Conservation (phyloP, 805 yeast genomes). For the Komagataella pseudopastoris region DNA sequence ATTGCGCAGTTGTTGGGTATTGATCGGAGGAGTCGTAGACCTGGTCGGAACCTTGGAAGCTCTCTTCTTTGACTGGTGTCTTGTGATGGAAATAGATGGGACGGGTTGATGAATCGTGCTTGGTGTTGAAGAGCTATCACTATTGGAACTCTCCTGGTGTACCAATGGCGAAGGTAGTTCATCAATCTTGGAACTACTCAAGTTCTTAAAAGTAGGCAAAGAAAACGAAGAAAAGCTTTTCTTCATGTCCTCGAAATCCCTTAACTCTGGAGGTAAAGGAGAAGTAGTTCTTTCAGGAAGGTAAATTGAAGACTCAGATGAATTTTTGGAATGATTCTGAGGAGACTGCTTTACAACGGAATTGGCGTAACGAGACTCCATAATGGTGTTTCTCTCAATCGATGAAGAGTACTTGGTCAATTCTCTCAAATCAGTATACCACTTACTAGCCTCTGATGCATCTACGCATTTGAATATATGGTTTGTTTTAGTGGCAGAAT, state of each 20-base stretch:
- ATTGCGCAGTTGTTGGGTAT: constrained; percentile 1
- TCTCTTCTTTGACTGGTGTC: not conserved
- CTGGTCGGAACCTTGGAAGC: not conserved
- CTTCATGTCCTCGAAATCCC: not conserved
- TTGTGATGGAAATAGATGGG: not conserved
- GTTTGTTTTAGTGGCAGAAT: constrained; percentile 12
- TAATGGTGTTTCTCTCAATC: constrained; percentile 34
- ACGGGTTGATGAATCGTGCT: not conserved
- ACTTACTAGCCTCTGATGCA: constrained; percentile 28
- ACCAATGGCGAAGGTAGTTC: not conserved
- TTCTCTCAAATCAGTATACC: constrained; percentile 44
- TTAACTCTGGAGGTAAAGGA: not conserved
- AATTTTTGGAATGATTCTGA: not conserved
- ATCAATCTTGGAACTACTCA: constrained; percentile 2
- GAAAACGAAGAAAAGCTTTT: constrained; percentile 1
- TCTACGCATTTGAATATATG: constrained; percentile 29
- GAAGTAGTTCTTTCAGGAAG: constrained; percentile 19
- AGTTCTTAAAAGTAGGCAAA: not conserved
- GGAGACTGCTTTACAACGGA: not conserved
- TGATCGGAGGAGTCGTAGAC: not conserved
- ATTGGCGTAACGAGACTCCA: constrained; percentile 4
- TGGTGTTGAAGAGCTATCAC: not conserved
- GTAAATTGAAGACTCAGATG: constrained; percentile 21
- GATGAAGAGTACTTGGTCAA: constrained; percentile 33
- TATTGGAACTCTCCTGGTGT: not conserved